Evolutionary conservation across 495 filamentous ascomycete species (phyloP).

Genomic region (Talaromyces trachyspermus): DNA sequence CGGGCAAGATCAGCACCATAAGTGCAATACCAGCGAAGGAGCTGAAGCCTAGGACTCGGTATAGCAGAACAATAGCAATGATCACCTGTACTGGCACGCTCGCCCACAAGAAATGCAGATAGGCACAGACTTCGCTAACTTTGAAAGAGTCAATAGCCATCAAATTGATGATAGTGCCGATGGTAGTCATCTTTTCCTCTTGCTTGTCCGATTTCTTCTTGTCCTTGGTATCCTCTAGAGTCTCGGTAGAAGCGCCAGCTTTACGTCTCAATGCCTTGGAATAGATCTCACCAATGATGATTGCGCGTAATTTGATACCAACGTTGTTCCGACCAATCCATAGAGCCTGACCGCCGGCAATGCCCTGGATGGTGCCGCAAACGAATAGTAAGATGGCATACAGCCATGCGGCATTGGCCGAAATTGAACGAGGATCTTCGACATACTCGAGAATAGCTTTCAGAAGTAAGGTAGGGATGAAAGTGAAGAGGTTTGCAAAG

Average conservation of each 20-base stretch:
- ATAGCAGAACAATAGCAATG: slow-evolving; percentile 70
- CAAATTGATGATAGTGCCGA: slow-evolving; percentile 95
- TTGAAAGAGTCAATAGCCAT: slow-evolving; percentile 99
- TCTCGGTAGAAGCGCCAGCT: slow-evolving; percentile 64
- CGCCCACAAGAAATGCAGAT: slow-evolving; percentile 84
- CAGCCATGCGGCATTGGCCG: slow-evolving; percentile 89
- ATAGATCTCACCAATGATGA: slow-evolving; percentile 97
- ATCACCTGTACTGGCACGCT: slow-evolving; percentile 76
- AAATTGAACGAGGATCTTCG: slow-evolving; percentile 69
- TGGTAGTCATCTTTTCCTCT: slow-evolving; percentile 61
- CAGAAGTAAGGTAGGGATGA: slow-evolving; percentile 84
- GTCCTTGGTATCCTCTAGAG: slow-evolving; percentile 45
- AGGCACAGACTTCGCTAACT: slow-evolving; percentile 85
- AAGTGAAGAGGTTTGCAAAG: slow-evolving; percentile 72
- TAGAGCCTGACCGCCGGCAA: slow-evolving; percentile 79
- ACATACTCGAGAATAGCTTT: slow-evolving; percentile 90
- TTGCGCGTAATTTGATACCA: slow-evolving; percentile 83
- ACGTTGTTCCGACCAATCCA: slow-evolving; percentile 83
- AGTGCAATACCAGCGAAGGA: slow-evolving; percentile 90
- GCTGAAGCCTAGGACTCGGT: slow-evolving; percentile 81
- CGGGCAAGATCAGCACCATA: slow-evolving; percentile 79
- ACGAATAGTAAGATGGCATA: slow-evolving; percentile 86
- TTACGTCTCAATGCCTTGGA: slow-evolving; percentile 92
- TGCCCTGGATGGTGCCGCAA: slow-evolving; percentile 66
- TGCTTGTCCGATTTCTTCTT: slow-evolving; percentile 39